Conservation (phyloP, 495 filamentous ascomycete genomes). For the Daldinia concentrica region DNA sequence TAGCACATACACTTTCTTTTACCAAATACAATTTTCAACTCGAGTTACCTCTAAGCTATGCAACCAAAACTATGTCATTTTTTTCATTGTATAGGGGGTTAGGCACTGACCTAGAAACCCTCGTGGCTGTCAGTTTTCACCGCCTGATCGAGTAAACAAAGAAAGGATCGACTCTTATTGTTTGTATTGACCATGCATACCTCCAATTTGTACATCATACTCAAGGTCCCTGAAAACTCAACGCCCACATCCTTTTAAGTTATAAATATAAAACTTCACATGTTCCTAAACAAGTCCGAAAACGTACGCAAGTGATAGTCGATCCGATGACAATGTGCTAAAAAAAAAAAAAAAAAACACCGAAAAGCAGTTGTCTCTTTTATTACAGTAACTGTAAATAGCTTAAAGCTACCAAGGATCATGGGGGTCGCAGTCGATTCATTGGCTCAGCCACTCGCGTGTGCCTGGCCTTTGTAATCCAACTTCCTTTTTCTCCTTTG, state of each 20-base stretch:
- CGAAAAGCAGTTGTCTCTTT: constrained; percentile 7
- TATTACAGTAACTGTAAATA: constrained; percentile 26
- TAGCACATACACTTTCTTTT: neutral
- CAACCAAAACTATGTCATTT: neutral
- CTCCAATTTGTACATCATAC: neutral
- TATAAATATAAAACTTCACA: constrained; percentile 13
- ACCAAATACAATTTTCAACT: neutral
- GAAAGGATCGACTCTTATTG: neutral
- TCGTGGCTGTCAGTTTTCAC: neutral
- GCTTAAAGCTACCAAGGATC: constrained; percentile 11
- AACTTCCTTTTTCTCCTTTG: constrained; percentile 41
- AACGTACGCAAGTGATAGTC: constrained; percentile 23
- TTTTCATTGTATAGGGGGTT: neutral
- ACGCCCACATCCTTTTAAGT: neutral
- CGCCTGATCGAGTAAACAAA: neutral
- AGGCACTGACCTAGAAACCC: neutral
- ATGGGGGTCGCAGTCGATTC: constrained; percentile 11
- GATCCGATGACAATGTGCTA: constrained; percentile 15
- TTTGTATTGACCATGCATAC: neutral
- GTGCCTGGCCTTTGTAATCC: constrained; percentile 5
- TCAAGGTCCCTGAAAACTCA: neutral
- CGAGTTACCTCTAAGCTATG: neutral
- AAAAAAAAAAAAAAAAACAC: constrained; percentile 3
- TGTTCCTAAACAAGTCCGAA: constrained; percentile 14
- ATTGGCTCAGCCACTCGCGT: constrained; percentile 39